phyloP scores from a whole-genome alignment of 2,329 filamentous ascomycete species.

The Cadophora luteo-olivacea region DNA sequence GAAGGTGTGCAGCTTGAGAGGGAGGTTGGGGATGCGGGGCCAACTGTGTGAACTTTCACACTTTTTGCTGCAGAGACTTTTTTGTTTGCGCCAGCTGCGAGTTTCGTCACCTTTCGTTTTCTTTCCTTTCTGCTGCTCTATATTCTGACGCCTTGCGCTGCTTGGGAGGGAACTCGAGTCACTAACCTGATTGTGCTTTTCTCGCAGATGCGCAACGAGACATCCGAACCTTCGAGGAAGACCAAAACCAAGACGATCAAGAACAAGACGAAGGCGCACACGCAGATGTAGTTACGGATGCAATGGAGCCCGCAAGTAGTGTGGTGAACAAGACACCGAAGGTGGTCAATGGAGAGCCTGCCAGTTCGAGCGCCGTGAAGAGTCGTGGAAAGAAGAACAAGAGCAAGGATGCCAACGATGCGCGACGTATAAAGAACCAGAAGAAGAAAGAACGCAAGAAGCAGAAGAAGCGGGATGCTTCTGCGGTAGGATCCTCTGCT shows the following conservation, averaged over 20 bases:
- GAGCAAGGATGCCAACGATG: background rate
- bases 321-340: background rate
- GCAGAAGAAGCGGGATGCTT: constrained; percentile 14
- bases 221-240: background rate
- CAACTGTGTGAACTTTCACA: constrained; percentile 11
- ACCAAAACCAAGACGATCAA: background rate
- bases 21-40: constrained; percentile 15
- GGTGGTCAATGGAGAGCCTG: constrained; percentile 2
- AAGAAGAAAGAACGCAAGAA: constrained; percentile 19
- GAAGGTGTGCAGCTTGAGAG: background rate
- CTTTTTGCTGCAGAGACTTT: constrained; percentile 1
- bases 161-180: background rate
- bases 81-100: background rate
- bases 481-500: constrained; percentile 5
- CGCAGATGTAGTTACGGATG: background rate
- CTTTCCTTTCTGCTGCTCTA: background rate
- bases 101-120: background rate
- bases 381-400: constrained; percentile 8
- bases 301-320: constrained; percentile 4
- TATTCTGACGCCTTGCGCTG: background rate
- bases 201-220: constrained; percentile 1
- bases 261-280: background rate
- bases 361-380: background rate
- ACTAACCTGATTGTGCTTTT: background rate
- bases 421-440: background rate